Evolutionary conservation across 2,329 filamentous ascomycete genomes (phyloP), one percentile per base, ranked within the genome.

Genomic region (Neopestalotiopsis sp.): DNA sequence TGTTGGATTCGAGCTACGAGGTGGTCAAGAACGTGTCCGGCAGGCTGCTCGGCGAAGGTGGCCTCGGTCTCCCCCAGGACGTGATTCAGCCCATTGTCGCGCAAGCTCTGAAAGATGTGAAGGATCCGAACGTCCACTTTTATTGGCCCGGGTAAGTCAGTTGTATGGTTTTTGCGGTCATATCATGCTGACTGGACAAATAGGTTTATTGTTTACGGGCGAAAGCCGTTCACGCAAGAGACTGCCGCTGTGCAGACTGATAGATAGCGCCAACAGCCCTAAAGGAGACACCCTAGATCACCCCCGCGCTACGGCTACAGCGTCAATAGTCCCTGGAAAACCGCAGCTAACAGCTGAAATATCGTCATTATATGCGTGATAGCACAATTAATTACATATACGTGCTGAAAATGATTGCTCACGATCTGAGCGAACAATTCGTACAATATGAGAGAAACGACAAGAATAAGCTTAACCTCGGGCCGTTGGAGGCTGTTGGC

Each of bases 181-280:
- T 28, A 17, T 4, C 4, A 24, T 32, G 12, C 49, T 67, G 34
- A 64, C 34, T 14, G 17, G 13, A 2, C 9, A 13, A 1, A 4
- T 6, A 61, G 67, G 14, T 66, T 61, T 34, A 42, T 67, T 5
- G 64, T 69, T n/a, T 49, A 69, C 30, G 64, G 67, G 32, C 67
- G 64, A 3, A 69, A 69, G 64, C 67, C 64, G 1, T 67, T 63
- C n/a, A n/a, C 52, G 34, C 45, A 63, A 9, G 42, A 56, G 40
- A 42, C 6, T 52, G 9, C 45, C n/a, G 1, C 45, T 2, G n/a
- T 9, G 5, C 6, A 4, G 4, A 52, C 0, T 52, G 24, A 28
- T 28, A 28, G 2, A 28, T 4, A 28, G 24, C 24, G 3, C 24
- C 24, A 28, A 28, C 3, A 28, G 24, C 24, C 24, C 24, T 28